Evolutionary conservation across 2,329 filamentous ascomycete species (phyloP), one percentile per base, ranked within the genome.

Genomic region (Tolypocladium tropicale): DNA sequence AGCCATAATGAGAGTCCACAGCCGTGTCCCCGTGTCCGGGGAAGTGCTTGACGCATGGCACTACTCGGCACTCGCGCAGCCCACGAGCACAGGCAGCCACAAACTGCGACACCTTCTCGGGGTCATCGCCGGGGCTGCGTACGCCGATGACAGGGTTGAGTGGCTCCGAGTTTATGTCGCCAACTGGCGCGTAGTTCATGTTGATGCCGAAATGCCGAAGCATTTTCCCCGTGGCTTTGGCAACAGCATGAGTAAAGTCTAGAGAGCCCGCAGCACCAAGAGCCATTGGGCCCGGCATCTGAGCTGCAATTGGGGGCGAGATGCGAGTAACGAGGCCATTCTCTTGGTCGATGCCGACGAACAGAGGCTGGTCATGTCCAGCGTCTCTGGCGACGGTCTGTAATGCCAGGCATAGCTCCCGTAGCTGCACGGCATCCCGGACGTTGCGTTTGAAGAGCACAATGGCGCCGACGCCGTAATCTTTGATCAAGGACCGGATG

Each of bases 261-360:
- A 61, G 41, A 0, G 60, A 60, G n/a, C 61, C 59, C 5, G 62
- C 41, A 3, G 64, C 64, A 2, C 58, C 64, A 7, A 66, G 59
- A 1, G 64, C 53, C 64, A 66, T 66, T 2, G 63, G 63, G 0
- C 64, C 64, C 1, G 64, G 64, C 37, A 60, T 57, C 50, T 66
- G 63, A 6, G 64, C 53, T 9, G 63, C 61, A 5, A 64, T 52
- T 10, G 64, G 64, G 10, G 64, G 62, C 12, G 62, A 60, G 18
- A 66, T 63, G 6, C 64, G 63, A 4, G 63, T 66, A 1, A 66
- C 63, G 18, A 66, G 59, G 14, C 64, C 64, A 34, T 65, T 65
- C 39, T 66, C 64, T 51, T 66, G 64, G 50, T 66, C 64, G 49
- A 66, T 66, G 46, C 62, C 64, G 33, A 66, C 60, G 57, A 66